Evolutionary conservation across 2,329 filamentous ascomycete genomes (phyloP).

Genomic region (Ophiosphaerella korrae): DNA sequence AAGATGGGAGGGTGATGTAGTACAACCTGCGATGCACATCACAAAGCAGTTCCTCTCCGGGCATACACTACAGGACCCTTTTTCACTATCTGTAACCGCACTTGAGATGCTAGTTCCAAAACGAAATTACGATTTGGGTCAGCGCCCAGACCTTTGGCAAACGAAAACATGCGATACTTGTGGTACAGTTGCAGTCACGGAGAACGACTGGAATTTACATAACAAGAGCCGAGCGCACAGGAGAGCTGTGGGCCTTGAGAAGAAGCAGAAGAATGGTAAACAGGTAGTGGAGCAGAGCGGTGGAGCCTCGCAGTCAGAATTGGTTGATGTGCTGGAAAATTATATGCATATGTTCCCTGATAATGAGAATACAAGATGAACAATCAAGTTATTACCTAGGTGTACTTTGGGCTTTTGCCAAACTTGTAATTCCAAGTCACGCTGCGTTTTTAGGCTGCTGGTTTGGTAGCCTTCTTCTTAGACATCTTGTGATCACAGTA

Average conservation of each 20-base stretch:
- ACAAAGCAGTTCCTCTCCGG: constrained; percentile 65
- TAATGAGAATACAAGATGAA: neutral
- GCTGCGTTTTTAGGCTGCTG: too few relatives aligned
- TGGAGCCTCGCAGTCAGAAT: constrained; percentile 14
- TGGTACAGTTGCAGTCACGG: constrained; percentile 59
- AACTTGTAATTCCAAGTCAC: too few relatives aligned
- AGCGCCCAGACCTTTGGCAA: constrained; percentile 53
- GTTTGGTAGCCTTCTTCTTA: too few relatives aligned
- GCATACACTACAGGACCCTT: constrained; percentile 59
- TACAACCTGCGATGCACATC: constrained; percentile 66
- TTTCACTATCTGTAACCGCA: constrained; percentile 61
- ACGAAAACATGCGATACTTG: constrained; percentile 74
- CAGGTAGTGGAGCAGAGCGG: neutral
- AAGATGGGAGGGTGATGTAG: constrained; percentile 67
- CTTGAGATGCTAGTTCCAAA: constrained; percentile 63
- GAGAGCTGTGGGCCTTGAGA: constrained; percentile 37
- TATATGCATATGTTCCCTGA: constrained; percentile 18
- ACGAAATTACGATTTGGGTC: constrained; percentile 53
- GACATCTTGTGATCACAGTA: too few relatives aligned
- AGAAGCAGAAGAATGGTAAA: constrained; percentile 29
- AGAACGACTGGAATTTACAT: constrained; percentile 64
- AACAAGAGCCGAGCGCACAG: constrained; percentile 61
- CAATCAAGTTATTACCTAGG: too few relatives aligned
- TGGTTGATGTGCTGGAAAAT: constrained; percentile 30
- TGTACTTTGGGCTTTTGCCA: too few relatives aligned